These are phyloP conservation scores for Saprolegnia diclina DNA, from an alignment of 352 stramenopile genomes.

Conservation along the genomic window DNA sequence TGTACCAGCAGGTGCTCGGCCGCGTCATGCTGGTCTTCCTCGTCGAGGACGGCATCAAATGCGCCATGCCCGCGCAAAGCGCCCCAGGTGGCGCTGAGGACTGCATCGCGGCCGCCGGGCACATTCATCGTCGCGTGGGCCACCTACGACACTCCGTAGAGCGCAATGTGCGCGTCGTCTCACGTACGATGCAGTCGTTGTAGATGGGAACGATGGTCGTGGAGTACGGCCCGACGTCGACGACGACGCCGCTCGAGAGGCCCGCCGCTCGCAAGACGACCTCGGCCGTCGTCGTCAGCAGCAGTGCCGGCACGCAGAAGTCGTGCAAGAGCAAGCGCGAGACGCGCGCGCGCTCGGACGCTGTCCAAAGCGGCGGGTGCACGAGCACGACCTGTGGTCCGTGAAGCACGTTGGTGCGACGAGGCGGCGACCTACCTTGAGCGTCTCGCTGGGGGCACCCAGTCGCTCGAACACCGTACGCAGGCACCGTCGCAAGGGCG, in stretches of 20 bases:
- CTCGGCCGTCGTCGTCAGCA: constrained; percentile 6
- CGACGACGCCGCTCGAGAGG: constrained; percentile 10
- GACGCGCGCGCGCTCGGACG: not conserved
- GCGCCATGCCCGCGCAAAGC: not conserved
- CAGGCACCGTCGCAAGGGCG: not conserved
- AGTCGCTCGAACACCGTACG: constrained; percentile 1
- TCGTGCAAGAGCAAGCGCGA: constrained; percentile 9
- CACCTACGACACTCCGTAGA: constrained; percentile 6
- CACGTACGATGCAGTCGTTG: constrained; percentile 12
- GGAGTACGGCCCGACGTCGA: constrained; percentile 15
- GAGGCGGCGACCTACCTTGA: not conserved
- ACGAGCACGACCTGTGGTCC: constrained; percentile 4
- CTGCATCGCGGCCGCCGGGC: not conserved
- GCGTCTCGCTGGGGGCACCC: not conserved
- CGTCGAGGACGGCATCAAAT: not conserved
- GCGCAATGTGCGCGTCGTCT: no score
- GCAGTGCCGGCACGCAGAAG: constrained; percentile 1
- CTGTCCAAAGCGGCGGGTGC: not conserved
- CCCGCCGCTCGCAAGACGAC: not conserved
- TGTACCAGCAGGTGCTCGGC: not conserved
- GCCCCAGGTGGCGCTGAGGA: not conserved
- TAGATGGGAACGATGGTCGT: constrained; percentile 24
- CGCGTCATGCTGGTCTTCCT: not conserved
- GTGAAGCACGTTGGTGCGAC: no score
- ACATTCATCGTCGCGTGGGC: constrained; percentile 3